Base-by-base conservation (phyloP, 768 basidiomycete species). In the Grammothele lineata region DNA sequence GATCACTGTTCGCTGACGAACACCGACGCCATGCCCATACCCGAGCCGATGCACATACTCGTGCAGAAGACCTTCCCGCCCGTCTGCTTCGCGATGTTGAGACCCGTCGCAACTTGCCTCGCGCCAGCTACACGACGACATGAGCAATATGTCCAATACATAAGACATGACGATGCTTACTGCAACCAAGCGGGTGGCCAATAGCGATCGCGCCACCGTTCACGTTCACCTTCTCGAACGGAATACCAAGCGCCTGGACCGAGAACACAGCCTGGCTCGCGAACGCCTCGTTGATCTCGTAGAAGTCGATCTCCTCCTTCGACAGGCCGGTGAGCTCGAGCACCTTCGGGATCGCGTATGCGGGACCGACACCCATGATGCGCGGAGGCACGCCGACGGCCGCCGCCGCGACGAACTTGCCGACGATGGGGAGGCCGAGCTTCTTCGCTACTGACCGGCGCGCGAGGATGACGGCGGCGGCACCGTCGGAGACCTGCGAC, bases 321-420 rank as follows among this genome's bases (percentile, higher is more conserved):
- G 68, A 63, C 39, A 94, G 71, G 14, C 88, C 87, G 1, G 78
- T 72, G 58, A 79, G 76, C 56, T 77, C 72, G 47, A 93, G 80
- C 2, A 75, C 74, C 48, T 78, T 77, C 36, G 92, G 91, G 55
- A 93, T 90, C 37, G 92, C 93, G 64, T 77, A 87, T 27, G 88
- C 88, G 2, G 92, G 92, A 44, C 92, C 92, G 58, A 95, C 81
- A 59, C 92, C 92, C 90, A 92, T 93, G 63, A 92, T 81, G 52
- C 80, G 78, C 36, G 89, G 89, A 3, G 88, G 86, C 12, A 94
- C 91, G 57, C 93, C 92, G 9, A 86, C 79, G 25, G 73, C 77
- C 35, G 73, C 68, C 2, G 85, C 77, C 30, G 75, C 75, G 59
- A 91, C 79, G 62, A 80, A 94, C 69, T 94, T 94, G 66, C 88